These are phyloP conservation scores for Carex arenaria DNA, from an alignment of 202 grass and related monocot species.

Conservation along the genomic window DNA sequence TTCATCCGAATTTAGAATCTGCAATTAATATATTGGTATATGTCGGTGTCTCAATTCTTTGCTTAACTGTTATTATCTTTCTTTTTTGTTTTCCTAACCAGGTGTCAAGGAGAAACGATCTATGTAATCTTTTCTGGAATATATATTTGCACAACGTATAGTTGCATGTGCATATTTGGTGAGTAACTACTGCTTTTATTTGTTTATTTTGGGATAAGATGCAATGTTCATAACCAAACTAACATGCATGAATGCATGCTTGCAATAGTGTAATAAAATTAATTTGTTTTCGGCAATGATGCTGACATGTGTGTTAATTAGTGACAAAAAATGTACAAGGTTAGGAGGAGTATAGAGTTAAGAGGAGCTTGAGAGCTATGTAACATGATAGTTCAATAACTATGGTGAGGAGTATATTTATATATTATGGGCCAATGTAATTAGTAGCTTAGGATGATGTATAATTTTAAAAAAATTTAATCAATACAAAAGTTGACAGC, in stretches of 20 bases:
- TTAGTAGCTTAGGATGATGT: no score
- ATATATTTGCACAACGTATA: conserved; percentile 4
- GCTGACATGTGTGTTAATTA: neutral
- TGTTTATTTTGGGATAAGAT: conserved; percentile 12
- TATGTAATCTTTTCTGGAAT: neutral
- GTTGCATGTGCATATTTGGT: neutral
- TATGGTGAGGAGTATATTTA: no score
- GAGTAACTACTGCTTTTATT: neutral
- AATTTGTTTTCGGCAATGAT: neutral
- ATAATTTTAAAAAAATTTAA: no score
- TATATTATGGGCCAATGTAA: no score
- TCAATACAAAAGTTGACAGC: no score
- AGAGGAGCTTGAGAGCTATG: no score
- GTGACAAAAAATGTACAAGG: neutral
- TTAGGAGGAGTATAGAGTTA: no score
- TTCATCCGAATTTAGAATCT: no score
- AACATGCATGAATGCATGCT: neutral
- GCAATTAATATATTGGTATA: no score
- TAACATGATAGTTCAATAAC: no score
- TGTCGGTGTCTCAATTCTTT: no score
- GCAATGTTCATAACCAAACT: neutral
- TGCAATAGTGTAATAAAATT: neutral
- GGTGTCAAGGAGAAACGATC: neutral
- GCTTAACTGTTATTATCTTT: neutral
- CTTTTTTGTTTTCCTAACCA: neutral